Percentiles rank a stretch among this genome's conserved stretches.
phyloP scores from a whole-genome alignment of 768 basidiomycete genomes.

The Baorangia bicolor region DNA sequence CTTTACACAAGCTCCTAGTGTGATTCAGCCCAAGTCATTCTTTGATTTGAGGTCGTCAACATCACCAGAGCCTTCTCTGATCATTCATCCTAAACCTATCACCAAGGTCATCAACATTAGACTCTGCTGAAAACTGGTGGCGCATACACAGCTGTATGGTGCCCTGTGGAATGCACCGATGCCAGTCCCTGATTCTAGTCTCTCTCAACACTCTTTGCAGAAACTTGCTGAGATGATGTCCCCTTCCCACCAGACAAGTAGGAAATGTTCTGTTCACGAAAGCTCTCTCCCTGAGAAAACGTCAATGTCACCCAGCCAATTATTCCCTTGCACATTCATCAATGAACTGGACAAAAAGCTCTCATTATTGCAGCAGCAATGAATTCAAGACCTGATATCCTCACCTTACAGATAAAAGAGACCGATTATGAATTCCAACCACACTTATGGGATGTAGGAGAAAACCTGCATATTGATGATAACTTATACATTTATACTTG shows the following conservation, averaged over 20 bases:
- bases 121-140: conserved; percentile 24
- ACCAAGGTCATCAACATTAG: conserved; percentile 15
- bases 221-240: not conserved
- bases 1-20: too few relatives aligned
- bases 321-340: conserved; percentile 20
- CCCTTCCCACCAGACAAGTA: not conserved
- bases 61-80: conserved; percentile 7
- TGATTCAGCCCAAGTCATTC: too few relatives aligned
- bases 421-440: not conserved
- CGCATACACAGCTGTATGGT: conserved; percentile 39
- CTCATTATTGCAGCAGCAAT: conserved; percentile 15
- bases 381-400: not conserved
- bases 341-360: conserved; percentile 22
- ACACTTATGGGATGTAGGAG: not conserved
- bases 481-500: conserved; percentile 13
- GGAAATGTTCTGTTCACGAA: not conserved
- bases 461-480: not conserved
- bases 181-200: conserved; percentile 15
- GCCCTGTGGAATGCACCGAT: conserved; percentile 37
- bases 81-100: conserved; percentile 2
- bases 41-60: too few relatives aligned
- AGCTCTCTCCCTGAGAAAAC: not conserved
- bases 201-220: conserved; percentile 1
- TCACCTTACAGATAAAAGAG: not conserved
- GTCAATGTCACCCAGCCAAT: not conserved